Conservation (phyloP, 2,329 filamentous ascomycete species). For the Cladosporium oxysporum region DNA sequence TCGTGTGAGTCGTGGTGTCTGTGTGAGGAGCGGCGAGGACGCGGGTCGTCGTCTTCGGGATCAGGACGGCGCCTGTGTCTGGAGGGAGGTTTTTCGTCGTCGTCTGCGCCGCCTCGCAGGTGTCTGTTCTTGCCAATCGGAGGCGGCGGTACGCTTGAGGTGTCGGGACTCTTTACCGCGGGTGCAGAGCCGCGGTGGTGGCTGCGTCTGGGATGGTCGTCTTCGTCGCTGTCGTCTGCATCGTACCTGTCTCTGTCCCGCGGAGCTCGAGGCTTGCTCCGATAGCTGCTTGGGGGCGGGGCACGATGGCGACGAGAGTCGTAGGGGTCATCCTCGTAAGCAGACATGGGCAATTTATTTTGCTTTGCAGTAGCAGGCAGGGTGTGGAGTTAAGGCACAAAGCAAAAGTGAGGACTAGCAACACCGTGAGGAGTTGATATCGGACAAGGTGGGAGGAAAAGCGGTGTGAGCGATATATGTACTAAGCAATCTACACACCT, state of each 20-base stretch:
- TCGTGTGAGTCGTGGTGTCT: slow-evolving; percentile 14
- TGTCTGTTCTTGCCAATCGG: slow-evolving; percentile 16
- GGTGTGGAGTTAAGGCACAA: neutral
- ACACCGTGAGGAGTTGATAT: neutral
- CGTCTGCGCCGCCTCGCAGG: slow-evolving; percentile 9
- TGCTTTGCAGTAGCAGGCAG: slow-evolving; percentile 11
- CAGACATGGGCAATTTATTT: slow-evolving; percentile 16
- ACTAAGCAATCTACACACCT: slow-evolving; percentile 9
- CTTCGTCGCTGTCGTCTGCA: slow-evolving; percentile 19
- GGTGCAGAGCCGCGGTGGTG: slow-evolving; percentile 13
- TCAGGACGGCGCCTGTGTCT: slow-evolving; percentile 12
- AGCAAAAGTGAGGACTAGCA: neutral
- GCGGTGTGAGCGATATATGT: slow-evolving; percentile 12
- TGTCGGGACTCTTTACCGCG: slow-evolving; percentile 15
- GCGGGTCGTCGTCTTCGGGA: slow-evolving; percentile 18
- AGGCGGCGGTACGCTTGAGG: slow-evolving; percentile 15
- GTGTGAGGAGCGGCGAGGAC: slow-evolving; percentile 8
- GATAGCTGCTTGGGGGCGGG: slow-evolving; percentile 6
- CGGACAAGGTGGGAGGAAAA: neutral
- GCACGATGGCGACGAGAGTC: slow-evolving; percentile 13
- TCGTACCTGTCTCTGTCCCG: slow-evolving; percentile 16
- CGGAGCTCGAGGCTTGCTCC: neutral
- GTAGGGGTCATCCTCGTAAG: slow-evolving; percentile 18
- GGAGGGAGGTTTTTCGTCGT: slow-evolving; percentile 19
- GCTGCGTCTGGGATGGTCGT: slow-evolving; percentile 11